These are phyloP conservation scores for Hysterangium stoloniferum DNA, from an alignment of 768 basidiomycete genomes.

Conservation along the genomic window DNA sequence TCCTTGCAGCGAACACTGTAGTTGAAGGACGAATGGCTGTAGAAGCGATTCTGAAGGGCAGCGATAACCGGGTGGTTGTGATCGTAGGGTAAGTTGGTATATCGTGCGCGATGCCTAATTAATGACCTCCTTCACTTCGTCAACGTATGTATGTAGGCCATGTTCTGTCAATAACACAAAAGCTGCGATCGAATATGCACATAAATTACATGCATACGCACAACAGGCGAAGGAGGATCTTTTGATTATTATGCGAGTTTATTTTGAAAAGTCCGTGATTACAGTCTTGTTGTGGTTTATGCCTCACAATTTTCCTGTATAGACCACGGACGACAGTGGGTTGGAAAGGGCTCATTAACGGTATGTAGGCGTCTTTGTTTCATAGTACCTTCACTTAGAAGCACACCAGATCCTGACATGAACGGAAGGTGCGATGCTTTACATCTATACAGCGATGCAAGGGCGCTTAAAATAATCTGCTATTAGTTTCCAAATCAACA, in stretches of 20 bases:
- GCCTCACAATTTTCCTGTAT: background rate
- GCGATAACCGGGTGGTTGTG: conserved; percentile 89
- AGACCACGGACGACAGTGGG: conserved; percentile 86
- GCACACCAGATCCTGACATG: conserved; percentile 63
- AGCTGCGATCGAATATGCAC: conserved; percentile 83
- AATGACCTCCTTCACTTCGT: background rate
- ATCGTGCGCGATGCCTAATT: background rate
- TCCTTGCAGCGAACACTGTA: conserved; percentile 81
- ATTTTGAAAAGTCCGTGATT: conserved; percentile 73
- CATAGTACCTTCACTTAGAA: background rate
- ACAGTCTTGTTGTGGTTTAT: background rate
- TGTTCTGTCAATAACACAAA: conserved; percentile 92
- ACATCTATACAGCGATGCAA: too few species aligned
- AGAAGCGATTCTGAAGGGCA: conserved; percentile 73
- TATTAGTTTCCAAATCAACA: conserved; percentile 86
- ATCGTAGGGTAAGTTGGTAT: conserved; percentile 64
- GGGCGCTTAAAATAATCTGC: background rate
- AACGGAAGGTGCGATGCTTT: conserved; percentile 45
- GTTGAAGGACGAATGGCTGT: conserved; percentile 73
- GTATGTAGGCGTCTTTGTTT: conserved; percentile 15
- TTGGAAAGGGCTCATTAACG: conserved; percentile 99
- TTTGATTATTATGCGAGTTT: conserved; percentile 94
- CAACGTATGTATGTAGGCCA: conserved; percentile 41
- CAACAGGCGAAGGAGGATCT: conserved; percentile 77
- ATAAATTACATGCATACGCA: conserved; percentile 70